Conservation (phyloP, 352 stramenopile species). For the Phytophthora idaei region DNA sequence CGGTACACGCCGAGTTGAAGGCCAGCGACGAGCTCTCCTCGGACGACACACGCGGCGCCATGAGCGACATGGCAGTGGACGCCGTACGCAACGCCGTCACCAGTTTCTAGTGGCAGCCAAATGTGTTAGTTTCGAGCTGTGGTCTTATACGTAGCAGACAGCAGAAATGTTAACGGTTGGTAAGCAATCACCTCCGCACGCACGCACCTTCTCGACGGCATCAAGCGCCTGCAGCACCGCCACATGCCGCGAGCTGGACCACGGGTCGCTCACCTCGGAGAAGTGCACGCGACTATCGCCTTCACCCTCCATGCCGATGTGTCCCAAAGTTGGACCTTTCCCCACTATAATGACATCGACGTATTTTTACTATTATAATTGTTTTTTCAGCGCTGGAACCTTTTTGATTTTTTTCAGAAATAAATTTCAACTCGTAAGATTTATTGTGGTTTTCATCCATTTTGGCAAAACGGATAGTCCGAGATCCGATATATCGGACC, state of each 20-base stretch:
- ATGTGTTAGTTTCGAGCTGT: constrained; percentile 9
- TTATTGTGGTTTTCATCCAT: too few species aligned
- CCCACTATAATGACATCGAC: too few species aligned
- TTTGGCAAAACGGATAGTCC: too few species aligned
- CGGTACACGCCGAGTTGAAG: constrained; percentile 79
- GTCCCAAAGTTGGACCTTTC: too few species aligned
- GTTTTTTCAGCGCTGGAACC: too few species aligned
- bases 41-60: constrained; percentile 62
- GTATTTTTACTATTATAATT: too few species aligned
- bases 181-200: not conserved
- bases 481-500: too few species aligned
- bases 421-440: too few species aligned
- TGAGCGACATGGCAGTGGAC: constrained; percentile 67
- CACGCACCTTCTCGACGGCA: constrained; percentile 70
- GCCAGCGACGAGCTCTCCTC: constrained; percentile 72
- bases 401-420: too few species aligned
- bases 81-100: constrained; percentile 74
- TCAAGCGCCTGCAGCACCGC: constrained; percentile 80
- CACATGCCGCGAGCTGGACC: constrained; percentile 73
- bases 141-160: constrained; percentile 2
- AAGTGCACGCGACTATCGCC: constrained; percentile 83
- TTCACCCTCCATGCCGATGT: constrained; percentile 52
- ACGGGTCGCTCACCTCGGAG: constrained; percentile 69
- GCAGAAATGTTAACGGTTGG: constrained; percentile 3
- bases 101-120: constrained; percentile 63